phyloP scores from a whole-genome alignment of 768 basidiomycete species.

The Boletus coccyginus region DNA sequence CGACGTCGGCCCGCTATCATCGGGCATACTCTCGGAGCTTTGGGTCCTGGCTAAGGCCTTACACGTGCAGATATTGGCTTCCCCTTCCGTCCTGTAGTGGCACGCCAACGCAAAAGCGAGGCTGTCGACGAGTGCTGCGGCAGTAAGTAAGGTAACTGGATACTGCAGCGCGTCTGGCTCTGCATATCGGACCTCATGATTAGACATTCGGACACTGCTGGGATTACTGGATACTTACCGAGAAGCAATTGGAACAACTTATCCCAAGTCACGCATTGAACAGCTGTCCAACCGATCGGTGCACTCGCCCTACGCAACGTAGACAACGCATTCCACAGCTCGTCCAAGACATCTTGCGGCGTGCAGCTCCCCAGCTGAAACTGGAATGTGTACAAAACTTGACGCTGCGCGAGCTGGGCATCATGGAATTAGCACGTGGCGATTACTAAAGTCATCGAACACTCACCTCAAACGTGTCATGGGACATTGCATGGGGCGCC shows the following conservation, averaged over 20 bases:
- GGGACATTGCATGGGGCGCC: conserved; percentile 45
- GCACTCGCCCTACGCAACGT: conserved; percentile 43
- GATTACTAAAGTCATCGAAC: background rate
- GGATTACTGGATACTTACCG: conserved; percentile 14
- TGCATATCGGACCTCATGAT: conserved; percentile 15
- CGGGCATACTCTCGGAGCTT: background rate
- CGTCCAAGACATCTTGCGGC: conserved; percentile 48
- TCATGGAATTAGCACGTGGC: background rate
- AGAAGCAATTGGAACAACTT: conserved; percentile 46
- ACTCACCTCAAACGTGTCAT: conserved; percentile 54
- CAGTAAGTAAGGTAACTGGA: conserved; percentile 53
- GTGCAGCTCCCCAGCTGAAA: conserved; percentile 55
- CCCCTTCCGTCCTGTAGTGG: conserved; percentile 35
- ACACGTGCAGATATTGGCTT: conserved; percentile 8
- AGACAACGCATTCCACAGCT: conserved; percentile 56
- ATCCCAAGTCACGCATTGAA: conserved; percentile 49
- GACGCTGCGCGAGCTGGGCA: conserved; percentile 51
- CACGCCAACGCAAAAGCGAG: conserved; percentile 37
- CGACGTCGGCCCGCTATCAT: conserved; percentile 1
- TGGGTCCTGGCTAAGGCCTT: background rate
- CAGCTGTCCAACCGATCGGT: conserved; percentile 42
- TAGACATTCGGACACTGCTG: background rate
- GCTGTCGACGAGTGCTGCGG: conserved; percentile 47
- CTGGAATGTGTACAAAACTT: conserved; percentile 46
- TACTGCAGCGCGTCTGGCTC: conserved; percentile 54